A percentile compares a stretch with the other conserved stretches of the same genome.
phyloP scores from a whole-genome alignment of 306 rosid species.

The Macrotyloma uniflorum region DNA sequence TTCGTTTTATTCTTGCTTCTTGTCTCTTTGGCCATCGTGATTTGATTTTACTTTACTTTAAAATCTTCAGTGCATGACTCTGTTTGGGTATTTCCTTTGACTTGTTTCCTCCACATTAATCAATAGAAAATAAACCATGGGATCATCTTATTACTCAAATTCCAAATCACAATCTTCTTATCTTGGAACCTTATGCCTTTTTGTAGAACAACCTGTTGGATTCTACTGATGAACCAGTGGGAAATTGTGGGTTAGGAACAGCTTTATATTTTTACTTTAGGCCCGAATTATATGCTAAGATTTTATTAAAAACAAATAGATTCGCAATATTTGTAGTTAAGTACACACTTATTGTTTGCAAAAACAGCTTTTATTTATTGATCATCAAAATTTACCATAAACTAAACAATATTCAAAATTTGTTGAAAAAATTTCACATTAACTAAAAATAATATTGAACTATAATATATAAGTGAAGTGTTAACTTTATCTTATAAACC shows the following conservation, averaged over 20 bases:
- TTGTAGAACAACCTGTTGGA: neutral
- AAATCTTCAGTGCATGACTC: neutral
- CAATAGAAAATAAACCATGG: neutral
- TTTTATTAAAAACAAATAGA: no score
- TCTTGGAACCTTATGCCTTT: slow-evolving; percentile 15
- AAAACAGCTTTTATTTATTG: no score
- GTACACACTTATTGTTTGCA: no score
- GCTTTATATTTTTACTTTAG: neutral
- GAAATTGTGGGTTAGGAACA: neutral
- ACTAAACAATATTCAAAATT: no score
- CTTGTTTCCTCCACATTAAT: neutral
- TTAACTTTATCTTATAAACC: no score
- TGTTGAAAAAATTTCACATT: no score
- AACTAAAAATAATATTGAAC: no score
- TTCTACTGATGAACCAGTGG: neutral
- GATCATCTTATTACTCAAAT: slow-evolving; percentile 3
- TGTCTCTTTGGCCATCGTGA: neutral
- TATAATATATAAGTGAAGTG: no score
- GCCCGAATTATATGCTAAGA: neutral
- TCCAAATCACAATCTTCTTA: neutral
- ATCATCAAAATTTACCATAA: no score
- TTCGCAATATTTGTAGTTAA: neutral
- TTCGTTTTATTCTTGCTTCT: slow-evolving; percentile 24
- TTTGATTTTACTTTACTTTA: neutral
- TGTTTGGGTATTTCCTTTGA: neutral